These are phyloP conservation scores for Saraca asoca DNA, from an alignment of 331 rosid species.

Conservation along the genomic window DNA sequence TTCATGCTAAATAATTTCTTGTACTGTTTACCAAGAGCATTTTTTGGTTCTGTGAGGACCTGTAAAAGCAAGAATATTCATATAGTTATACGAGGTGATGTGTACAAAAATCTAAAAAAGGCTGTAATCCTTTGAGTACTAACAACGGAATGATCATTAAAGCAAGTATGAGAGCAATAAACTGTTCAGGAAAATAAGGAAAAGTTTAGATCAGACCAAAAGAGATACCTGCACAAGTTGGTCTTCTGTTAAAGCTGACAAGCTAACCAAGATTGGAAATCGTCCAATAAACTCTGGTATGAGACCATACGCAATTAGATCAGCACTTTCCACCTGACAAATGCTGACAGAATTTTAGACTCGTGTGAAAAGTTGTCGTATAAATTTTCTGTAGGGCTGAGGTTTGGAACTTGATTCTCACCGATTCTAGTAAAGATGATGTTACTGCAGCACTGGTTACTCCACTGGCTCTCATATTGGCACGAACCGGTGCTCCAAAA, in stretches of 20 bases:
- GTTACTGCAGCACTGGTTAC: conserved; percentile 68
- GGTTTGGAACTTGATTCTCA: conserved; percentile 43
- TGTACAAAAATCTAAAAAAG: conserved; percentile 10
- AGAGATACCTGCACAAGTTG: conserved; percentile 84
- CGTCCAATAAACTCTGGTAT: conserved; percentile 98
- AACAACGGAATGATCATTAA: conserved; percentile 25
- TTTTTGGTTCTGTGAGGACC: conserved; percentile 92
- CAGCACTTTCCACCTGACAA: conserved; percentile 95
- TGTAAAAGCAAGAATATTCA: conserved; percentile 40
- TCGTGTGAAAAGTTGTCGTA: conserved; percentile 21
- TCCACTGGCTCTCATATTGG: conserved; percentile 78
- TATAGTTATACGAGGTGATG: conserved; percentile 1
- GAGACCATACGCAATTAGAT: conserved; percentile 93
- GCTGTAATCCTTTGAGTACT: not conserved
- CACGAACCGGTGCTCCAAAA: conserved; percentile 96
- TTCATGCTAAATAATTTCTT: conserved; percentile 89
- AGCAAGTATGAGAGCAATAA: conserved; percentile 10
- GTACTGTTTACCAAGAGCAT: conserved; percentile 96
- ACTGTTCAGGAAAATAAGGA: not conserved
- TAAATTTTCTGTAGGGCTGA: conserved; percentile 4
- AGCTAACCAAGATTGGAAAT: conserved; percentile 86
- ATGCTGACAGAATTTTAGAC: conserved; percentile 27
- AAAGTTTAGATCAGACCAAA: conserved; percentile 2
- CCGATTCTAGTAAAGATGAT: conserved; percentile 85
- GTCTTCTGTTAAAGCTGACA: conserved; percentile 88